Conservation (phyloP, 2,329 filamentous ascomycete genomes). For the Neofusicoccum sp. region DNA sequence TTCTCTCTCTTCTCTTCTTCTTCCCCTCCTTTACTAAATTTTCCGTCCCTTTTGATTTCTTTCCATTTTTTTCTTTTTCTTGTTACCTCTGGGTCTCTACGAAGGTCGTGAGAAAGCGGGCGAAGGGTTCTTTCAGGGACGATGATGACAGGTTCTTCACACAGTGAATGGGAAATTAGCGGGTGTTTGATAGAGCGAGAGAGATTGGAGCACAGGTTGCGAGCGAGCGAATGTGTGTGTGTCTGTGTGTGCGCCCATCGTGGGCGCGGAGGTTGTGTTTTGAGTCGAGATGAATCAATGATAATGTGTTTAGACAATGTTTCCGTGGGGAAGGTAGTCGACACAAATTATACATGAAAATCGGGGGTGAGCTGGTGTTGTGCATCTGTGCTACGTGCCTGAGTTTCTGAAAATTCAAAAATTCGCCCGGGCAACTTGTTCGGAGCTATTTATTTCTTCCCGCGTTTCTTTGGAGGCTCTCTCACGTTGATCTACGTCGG, state of each 20-base stretch:
- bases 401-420: too few relatives aligned
- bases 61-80: neutral
- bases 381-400: too few relatives aligned
- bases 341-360: too few relatives aligned
- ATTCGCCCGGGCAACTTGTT: too few relatives aligned
- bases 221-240: neutral
- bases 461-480: too few relatives aligned
- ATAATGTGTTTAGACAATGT: conserved; percentile 7
- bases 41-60: neutral
- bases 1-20: neutral
- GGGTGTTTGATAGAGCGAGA: conserved; percentile 12
- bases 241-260: neutral
- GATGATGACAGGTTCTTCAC: neutral
- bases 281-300: conserved; percentile 1
- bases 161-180: conserved; percentile 1
- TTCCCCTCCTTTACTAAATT: neutral
- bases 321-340: neutral
- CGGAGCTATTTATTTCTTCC: too few relatives aligned
- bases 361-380: too few relatives aligned
- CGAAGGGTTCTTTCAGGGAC: neutral
- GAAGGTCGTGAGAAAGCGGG: neutral
- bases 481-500: too few relatives aligned
- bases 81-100: neutral
- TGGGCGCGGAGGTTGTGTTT: neutral
- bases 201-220: conserved; percentile 2